These are phyloP conservation scores for Clarireedia sp. DNA, from an alignment of 2,329 filamentous ascomycete genomes.

Conservation along the genomic window DNA sequence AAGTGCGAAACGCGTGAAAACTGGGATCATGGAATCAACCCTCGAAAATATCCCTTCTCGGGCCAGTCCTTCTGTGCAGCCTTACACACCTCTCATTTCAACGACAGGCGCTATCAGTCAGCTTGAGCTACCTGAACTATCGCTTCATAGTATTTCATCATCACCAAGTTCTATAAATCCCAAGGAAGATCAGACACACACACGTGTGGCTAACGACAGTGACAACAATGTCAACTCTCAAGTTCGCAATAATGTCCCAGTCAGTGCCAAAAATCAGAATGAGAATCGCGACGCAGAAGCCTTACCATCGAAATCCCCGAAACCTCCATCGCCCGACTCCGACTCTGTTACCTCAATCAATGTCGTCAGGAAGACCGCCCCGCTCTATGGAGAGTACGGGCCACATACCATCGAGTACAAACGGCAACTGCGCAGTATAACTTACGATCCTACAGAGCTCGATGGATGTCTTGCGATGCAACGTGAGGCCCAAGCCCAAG, in stretches of 20 bases:
- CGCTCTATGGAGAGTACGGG: conserved; percentile 5
- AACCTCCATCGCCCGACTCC: too few relatives aligned
- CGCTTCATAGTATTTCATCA: too few relatives aligned
- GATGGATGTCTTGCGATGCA: conserved; percentile 8
- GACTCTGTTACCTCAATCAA: background rate
- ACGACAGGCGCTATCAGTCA: background rate
- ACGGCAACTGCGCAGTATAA: conserved; percentile 1
- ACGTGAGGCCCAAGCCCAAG: background rate
- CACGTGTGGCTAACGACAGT: too few relatives aligned
- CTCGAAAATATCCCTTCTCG: background rate
- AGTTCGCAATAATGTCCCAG: too few relatives aligned
- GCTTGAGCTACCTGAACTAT: too few relatives aligned
- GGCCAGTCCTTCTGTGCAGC: background rate
- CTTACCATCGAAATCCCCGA: background rate
- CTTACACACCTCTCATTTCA: background rate
- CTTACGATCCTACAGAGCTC: conserved; percentile 9
- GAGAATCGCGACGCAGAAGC: too few relatives aligned
- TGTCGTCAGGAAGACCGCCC: background rate
- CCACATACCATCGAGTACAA: conserved; percentile 5
- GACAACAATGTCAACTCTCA: too few relatives aligned
- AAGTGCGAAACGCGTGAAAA: too few relatives aligned
- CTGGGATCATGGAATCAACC: too few relatives aligned
- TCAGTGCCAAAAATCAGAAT: background rate
- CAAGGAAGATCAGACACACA: too few relatives aligned
- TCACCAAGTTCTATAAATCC: too few relatives aligned